Evolutionary conservation across 1,284 basidiomycete genomes (phyloP).

Genomic region (Schizophyllum amplum): DNA sequence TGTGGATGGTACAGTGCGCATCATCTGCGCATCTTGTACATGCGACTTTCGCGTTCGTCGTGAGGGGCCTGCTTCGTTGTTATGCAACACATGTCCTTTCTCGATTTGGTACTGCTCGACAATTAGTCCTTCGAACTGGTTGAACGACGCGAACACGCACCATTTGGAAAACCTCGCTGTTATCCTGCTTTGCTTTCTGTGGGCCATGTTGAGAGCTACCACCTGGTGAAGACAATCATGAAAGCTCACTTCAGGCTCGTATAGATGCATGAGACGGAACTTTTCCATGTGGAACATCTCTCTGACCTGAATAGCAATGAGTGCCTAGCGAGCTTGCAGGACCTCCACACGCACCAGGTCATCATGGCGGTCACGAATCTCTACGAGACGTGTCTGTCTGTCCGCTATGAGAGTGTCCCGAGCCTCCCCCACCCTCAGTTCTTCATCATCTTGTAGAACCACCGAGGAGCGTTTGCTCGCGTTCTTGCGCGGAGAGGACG

Average conservation of each 20-base stretch:
- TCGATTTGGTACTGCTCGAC: constrained; percentile 54
- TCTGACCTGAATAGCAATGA: constrained; percentile 44
- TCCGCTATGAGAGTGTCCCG: constrained; percentile 42
- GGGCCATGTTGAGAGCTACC: constrained; percentile 6
- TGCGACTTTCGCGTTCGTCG: constrained; percentile 59
- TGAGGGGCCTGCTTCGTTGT: constrained; percentile 36
- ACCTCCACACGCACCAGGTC: constrained; percentile 46
- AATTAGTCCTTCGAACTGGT: constrained; percentile 7
- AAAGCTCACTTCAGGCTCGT: constrained; percentile 68
- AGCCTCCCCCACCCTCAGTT: constrained; percentile 24
- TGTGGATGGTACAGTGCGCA: constrained; percentile 21
- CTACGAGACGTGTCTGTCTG: constrained; percentile 52
- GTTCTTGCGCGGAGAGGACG: not conserved
- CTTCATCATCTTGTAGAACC: not conserved
- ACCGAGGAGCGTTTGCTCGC: not conserved
- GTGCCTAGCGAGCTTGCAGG: constrained; percentile 5
- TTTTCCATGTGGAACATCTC: constrained; percentile 83
- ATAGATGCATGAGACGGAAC: constrained; percentile 66
- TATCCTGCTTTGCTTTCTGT: constrained; percentile 68
- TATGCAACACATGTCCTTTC: constrained; percentile 38
- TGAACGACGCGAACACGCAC: constrained; percentile 32
- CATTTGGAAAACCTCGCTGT: constrained; percentile 64
- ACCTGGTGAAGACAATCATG: constrained; percentile 8
- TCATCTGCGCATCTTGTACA: constrained; percentile 42
- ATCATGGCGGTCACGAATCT: constrained; percentile 64